phyloP scores from a whole-genome alignment of 2,329 filamentous ascomycete genomes.

The Fusarium graminum region DNA sequence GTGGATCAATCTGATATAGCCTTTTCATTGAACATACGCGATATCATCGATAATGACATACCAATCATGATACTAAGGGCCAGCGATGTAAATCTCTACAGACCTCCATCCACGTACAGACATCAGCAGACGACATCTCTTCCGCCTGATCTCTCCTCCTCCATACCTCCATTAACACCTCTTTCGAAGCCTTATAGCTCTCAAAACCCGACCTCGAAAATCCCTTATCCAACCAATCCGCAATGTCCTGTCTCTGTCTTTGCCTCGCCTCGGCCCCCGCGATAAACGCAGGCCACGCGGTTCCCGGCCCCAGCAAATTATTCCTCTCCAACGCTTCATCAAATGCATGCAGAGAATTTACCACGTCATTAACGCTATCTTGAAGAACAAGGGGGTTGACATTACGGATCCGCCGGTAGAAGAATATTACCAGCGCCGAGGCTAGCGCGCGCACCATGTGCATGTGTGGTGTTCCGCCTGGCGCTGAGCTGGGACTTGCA shows the following conservation, averaged over 20 bases:
- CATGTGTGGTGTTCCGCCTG: slow-evolving; percentile 38
- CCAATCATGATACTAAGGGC: slow-evolving; percentile 34
- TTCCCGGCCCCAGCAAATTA: slow-evolving; percentile 35
- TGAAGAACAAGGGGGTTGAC: slow-evolving; percentile 40
- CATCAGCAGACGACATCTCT: slow-evolving; percentile 22
- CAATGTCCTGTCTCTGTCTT: slow-evolving; percentile 30
- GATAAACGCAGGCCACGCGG: slow-evolving; percentile 43
- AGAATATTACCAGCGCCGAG: slow-evolving; percentile 40
- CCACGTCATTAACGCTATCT: slow-evolving; percentile 38
- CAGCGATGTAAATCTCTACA: slow-evolving; percentile 40
- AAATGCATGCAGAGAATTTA: slow-evolving; percentile 36
- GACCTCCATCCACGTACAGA: slow-evolving; percentile 45
- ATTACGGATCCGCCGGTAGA: slow-evolving; percentile 42
- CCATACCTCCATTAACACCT: slow-evolving; percentile 41
- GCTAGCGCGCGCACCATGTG: slow-evolving; percentile 43
- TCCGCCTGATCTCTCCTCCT: slow-evolving; percentile 38
- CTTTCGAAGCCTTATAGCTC: slow-evolving; percentile 36
- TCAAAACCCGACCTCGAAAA: slow-evolving; percentile 40
- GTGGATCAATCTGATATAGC: not conserved
- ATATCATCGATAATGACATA: not conserved
- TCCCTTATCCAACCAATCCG: slow-evolving; percentile 41
- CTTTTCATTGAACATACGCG: not conserved
- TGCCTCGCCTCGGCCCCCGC: slow-evolving; percentile 41
- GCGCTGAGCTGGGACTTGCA: slow-evolving; percentile 14
- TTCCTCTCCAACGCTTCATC: slow-evolving; percentile 39